Conservation (phyloP, 352 stramenopile species). For the Thalassiosira oceanica region DNA sequence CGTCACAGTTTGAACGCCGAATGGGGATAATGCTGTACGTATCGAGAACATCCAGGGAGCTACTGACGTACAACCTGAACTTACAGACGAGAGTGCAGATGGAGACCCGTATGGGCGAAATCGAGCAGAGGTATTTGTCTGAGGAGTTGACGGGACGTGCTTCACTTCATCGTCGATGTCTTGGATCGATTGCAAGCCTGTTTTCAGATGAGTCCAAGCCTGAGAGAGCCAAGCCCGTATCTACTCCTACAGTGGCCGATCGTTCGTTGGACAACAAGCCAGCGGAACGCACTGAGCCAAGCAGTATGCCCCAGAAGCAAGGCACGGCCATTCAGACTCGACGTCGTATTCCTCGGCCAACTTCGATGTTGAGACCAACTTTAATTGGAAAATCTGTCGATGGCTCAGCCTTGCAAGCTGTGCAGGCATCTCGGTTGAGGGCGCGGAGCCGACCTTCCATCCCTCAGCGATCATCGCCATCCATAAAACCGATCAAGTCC, state of each 20-base stretch:
- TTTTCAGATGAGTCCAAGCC: slow-evolving; percentile 12
- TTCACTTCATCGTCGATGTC: no score
- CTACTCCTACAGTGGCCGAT: no score
- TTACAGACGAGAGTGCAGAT: no score
- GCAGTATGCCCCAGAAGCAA: slow-evolving; percentile 28
- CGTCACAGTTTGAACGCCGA: slow-evolving; percentile 27
- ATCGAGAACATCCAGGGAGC: slow-evolving; percentile 33
- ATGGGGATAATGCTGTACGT: slow-evolving; percentile 48
- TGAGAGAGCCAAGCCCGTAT: no score
- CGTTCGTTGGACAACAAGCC: slow-evolving; percentile 6
- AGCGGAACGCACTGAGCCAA: slow-evolving; percentile 6
- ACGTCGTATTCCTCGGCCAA: slow-evolving; percentile 58
- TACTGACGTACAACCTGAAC: no score
- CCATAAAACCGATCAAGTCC: slow-evolving; percentile 15
- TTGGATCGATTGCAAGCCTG: slow-evolving; percentile 28
- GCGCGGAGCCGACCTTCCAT: slow-evolving; percentile 46
- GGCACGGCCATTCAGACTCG: slow-evolving; percentile 23
- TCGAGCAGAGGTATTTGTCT: no score
- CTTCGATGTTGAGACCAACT: slow-evolving; percentile 67
- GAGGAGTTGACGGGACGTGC: no score
- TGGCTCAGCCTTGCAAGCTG: slow-evolving; percentile 70
- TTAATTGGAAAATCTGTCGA: slow-evolving; percentile 77
- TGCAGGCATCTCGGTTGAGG: slow-evolving; percentile 64
- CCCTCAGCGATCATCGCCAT: slow-evolving; percentile 16
- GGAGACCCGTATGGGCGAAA: no score